phyloP scores from a whole-genome alignment of 169 alveolate genomes.

The Babesia microti region DNA sequence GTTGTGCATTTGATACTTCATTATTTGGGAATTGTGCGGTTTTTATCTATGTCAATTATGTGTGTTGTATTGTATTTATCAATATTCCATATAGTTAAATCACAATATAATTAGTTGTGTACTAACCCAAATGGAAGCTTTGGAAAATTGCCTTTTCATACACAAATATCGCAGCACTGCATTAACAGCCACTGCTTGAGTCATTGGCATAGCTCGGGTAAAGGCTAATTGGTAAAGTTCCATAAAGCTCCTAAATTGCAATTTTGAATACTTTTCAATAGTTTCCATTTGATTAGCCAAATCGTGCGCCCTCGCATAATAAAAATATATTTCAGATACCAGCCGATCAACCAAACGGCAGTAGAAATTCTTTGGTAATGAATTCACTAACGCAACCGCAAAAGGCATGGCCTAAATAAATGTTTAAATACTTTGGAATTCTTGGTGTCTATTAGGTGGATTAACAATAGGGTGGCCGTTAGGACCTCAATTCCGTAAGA shows the following conservation, averaged over 20 bases:
- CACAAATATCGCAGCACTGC: constrained; percentile 76
- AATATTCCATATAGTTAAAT: constrained; percentile 38
- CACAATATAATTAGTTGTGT: constrained; percentile 40
- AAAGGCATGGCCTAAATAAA: too few species aligned
- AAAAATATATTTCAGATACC: constrained; percentile 50
- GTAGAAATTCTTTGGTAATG: constrained; percentile 50
- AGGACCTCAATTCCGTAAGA: constrained; percentile 38
- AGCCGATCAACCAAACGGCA: constrained; percentile 55
- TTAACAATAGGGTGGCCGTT: constrained; percentile 29
- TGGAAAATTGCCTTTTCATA: constrained; percentile 58
- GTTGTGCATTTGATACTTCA: constrained; percentile 81
- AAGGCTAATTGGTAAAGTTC: constrained; percentile 54
- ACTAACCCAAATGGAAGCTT: constrained; percentile 52
- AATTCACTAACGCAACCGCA: too few species aligned
- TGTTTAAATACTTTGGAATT: constrained; percentile 48
- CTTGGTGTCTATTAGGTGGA: constrained; percentile 29
- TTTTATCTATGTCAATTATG: constrained; percentile 3
- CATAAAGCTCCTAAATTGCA: constrained; percentile 20
- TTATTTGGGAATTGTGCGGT: constrained; percentile 74
- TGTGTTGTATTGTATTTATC: constrained; percentile 1
- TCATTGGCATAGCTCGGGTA: constrained; percentile 73
- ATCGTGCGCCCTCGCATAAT: constrained; percentile 41
- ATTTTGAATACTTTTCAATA: too few species aligned
- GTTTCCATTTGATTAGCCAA: constrained; percentile 64
- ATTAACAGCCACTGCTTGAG: constrained; percentile 80